phyloP scores from a whole-genome alignment of 164 flowering plant species.

The Tetracentron sinense region DNA sequence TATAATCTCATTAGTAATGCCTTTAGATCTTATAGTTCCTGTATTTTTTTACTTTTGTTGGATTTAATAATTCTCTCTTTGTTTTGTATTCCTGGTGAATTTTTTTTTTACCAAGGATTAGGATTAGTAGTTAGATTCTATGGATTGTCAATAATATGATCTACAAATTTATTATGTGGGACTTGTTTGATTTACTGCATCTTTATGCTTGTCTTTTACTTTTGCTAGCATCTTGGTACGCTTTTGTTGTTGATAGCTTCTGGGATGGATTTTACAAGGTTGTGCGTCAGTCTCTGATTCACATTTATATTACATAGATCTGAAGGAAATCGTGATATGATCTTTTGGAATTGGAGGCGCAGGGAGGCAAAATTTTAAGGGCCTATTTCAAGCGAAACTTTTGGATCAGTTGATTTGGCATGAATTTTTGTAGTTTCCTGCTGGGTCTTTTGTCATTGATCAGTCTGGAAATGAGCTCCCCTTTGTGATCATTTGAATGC shows the following conservation, averaged over 20 bases:
- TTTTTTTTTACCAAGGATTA: no score
- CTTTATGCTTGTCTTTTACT: background rate
- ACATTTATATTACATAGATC: background rate
- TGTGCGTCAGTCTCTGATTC: background rate
- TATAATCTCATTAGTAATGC: background rate
- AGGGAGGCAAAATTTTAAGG: background rate
- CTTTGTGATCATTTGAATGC: slow-evolving; percentile 2
- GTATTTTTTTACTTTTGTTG: no score
- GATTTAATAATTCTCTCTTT: no score
- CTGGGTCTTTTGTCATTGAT: slow-evolving; percentile 3
- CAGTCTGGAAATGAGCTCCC: background rate
- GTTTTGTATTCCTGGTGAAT: background rate
- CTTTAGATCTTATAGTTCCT: background rate
- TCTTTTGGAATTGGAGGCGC: background rate
- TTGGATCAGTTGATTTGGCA: background rate
- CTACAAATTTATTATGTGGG: background rate
- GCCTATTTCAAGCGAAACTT: background rate
- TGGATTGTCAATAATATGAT: background rate
- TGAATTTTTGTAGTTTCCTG: background rate
- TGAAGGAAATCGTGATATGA: background rate
- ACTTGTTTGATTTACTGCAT: background rate
- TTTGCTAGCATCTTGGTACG: background rate
- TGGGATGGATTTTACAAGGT: slow-evolving; percentile 4
- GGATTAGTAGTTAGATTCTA: background rate
- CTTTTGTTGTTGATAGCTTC: slow-evolving; percentile 8